Percentiles rank a stretch among this genome's conserved stretches.
Evolutionary conservation across 805 yeast species (phyloP).

Genomic region (Barnettozyma californica): DNA sequence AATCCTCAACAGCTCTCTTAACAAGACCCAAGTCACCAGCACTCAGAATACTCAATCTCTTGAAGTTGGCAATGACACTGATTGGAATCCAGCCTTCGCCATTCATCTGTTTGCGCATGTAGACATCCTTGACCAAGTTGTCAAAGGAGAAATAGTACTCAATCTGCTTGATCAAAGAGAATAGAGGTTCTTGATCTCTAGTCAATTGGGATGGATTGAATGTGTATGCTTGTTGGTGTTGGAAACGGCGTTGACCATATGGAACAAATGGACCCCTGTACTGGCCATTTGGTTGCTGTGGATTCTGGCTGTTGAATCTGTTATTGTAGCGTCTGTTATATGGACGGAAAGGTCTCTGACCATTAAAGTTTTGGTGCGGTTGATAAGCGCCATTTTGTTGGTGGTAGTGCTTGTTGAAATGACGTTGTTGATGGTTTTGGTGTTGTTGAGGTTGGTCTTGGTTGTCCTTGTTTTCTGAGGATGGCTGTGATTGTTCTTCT

Average conservation of each 20-base stretch:
- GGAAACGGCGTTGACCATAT: slow-evolving; percentile 13
- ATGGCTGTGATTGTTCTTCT: slow-evolving; percentile 9
- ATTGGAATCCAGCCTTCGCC: slow-evolving; percentile 68
- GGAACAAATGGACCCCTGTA: slow-evolving; percentile 6
- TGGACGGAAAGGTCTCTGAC: slow-evolving; percentile 19
- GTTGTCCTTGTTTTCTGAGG: slow-evolving; percentile 6
- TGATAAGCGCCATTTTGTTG: slow-evolving; percentile 17
- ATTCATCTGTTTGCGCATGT: slow-evolving; percentile 77
- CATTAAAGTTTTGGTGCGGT: slow-evolving; percentile 10
- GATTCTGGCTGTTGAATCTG: slow-evolving; percentile 12
- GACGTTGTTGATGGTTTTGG: slow-evolving; percentile 14
- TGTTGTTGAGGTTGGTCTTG: slow-evolving; percentile 8
- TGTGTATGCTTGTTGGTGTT: slow-evolving; percentile 7
- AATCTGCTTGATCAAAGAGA: slow-evolving; percentile 45
- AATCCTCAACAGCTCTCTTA: slow-evolving; percentile 49
- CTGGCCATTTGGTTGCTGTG: slow-evolving; percentile 4
- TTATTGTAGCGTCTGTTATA: slow-evolving; percentile 20
- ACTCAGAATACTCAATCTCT: slow-evolving; percentile 66
- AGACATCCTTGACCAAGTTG: slow-evolving; percentile 81
- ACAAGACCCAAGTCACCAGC: slow-evolving; percentile 49
- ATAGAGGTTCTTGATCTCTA: slow-evolving; percentile 19
- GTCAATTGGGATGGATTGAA: slow-evolving; percentile 4
- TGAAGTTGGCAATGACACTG: slow-evolving; percentile 57
- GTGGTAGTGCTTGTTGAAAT: slow-evolving; percentile 10
- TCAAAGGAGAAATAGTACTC: slow-evolving; percentile 89